These are phyloP conservation scores for Sphaerulina musiva DNA, from an alignment of 2,329 filamentous ascomycete species.

Conservation along the genomic window DNA sequence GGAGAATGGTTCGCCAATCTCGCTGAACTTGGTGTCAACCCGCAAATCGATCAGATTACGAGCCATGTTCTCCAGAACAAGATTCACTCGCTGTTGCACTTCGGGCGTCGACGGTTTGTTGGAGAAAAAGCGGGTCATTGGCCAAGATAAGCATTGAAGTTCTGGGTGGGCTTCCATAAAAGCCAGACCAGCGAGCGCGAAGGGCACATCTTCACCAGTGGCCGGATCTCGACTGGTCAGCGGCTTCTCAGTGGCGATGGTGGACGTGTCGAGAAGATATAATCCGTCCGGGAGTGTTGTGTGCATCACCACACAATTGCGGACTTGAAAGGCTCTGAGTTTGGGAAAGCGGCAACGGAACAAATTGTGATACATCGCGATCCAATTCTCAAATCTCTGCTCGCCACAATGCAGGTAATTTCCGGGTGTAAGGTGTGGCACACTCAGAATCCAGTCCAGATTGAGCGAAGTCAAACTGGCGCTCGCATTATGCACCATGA, in stretches of 20 bases:
- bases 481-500: slow-evolving; percentile 19
- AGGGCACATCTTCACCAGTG: background rate
- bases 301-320: slow-evolving; percentile 38
- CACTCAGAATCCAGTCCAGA: slow-evolving; percentile 33
- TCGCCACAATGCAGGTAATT: background rate
- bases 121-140: slow-evolving; percentile 42
- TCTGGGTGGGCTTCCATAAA: slow-evolving; percentile 43
- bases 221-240: background rate
- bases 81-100: slow-evolving; percentile 22
- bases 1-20: slow-evolving; percentile 22
- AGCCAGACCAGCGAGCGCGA: slow-evolving; percentile 24
- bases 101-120: slow-evolving; percentile 26
- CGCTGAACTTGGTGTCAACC: slow-evolving; percentile 34
- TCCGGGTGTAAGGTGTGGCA: background rate
- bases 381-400: background rate
- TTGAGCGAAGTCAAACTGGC: slow-evolving; percentile 32
- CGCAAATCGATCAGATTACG: slow-evolving; percentile 39
- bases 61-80: slow-evolving; percentile 37
- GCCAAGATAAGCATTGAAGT: slow-evolving; percentile 43
- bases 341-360: slow-evolving; percentile 39
- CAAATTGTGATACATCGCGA: slow-evolving; percentile 29
- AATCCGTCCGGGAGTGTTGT: slow-evolving; percentile 35
- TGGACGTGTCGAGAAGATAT: slow-evolving; percentile 31
- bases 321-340: slow-evolving; percentile 41
- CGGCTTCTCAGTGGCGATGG: background rate